Evolutionary conservation across 2,329 filamentous ascomycete species (phyloP), one percentile per base, ranked within the genome.

Genomic region (Talaromyces sp.): DNA sequence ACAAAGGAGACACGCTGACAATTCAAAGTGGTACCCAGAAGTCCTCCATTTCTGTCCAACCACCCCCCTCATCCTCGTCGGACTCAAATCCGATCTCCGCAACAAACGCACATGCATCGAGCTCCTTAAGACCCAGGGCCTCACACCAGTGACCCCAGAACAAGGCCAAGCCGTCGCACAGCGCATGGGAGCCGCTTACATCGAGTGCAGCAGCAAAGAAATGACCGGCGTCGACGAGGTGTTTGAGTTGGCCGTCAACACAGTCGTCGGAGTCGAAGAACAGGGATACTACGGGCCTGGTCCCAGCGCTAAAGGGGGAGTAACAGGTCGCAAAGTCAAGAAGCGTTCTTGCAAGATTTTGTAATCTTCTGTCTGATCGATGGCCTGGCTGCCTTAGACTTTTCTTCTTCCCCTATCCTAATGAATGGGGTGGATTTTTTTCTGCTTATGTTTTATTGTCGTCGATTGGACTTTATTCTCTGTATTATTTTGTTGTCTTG

Each of bases 21-120:
- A 61, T n/a, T 17, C 61, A 62, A 72, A 98, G 95, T 99, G 95
- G 95, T 99, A 97, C 75, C 95, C 95, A 67, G 95, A 99, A 83
- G 95, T 99, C 73, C 88, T 98, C 64, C 95, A 99, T 81, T 99
- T 99, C 84, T 98, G 95, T 81, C 95, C 95, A 17, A 97, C 95
- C 74, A 98, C 94, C 1, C 95, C 95, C 27, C 89, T 99, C 69
- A 90, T 99, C 76, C 91, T 99, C 64, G 91, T 97, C 71, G 95
- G 94, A 66, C 89, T 99, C 75, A 99, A 99, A 81, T 97, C 94
- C 27, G 95, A 99, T 79, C 89, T 99, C 67, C 93, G 95, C 73
- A 88, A 90, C 81, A 98, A 98, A 85, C 90, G 92, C 80, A 94
- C 93, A 61, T 98, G 95, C 81, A 97, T 98, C 80, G 95, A 99